Evolutionary conservation across 2,329 filamentous ascomycete species (phyloP).

Genomic region (Monilinia fructigena): DNA sequence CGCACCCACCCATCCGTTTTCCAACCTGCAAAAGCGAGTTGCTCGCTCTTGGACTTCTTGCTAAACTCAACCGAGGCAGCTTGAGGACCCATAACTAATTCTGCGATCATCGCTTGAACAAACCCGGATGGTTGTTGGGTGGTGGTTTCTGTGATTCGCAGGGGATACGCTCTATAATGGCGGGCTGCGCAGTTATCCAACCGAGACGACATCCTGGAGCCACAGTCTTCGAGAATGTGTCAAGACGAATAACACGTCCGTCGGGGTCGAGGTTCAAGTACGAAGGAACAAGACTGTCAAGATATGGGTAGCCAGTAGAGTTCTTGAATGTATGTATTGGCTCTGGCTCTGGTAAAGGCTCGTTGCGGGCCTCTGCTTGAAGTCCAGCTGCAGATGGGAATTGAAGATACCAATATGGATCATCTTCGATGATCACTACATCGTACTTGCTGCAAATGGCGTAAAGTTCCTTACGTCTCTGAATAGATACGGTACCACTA

Average conservation of each 20-base stretch:
- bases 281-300: constrained; percentile 80
- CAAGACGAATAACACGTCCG: constrained; percentile 82
- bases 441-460: constrained; percentile 79
- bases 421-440: constrained; percentile 88
- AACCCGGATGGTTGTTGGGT: constrained; percentile 89
- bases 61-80: constrained; percentile 48
- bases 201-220: constrained; percentile 87
- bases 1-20: constrained; percentile 82
- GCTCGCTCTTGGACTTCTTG: constrained; percentile 42
- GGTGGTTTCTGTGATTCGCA: constrained; percentile 70
- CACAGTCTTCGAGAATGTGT: constrained; percentile 92
- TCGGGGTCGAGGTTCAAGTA: constrained; percentile 80
- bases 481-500: constrained; percentile 68
- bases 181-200: constrained; percentile 85
- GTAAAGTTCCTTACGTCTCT: constrained; percentile 77
- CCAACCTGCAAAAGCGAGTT: constrained; percentile 60
- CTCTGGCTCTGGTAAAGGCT: constrained; percentile 31
- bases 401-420: constrained; percentile 95
- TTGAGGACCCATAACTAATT: constrained; percentile 72
- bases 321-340: constrained; percentile 39
- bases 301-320: constrained; percentile 69
- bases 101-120: constrained; percentile 77
- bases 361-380: constrained; percentile 42
- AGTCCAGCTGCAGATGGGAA: constrained; percentile 65
- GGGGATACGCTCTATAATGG: constrained; percentile 67